Base-by-base conservation (phyloP, 2,329 filamentous ascomycete genomes). In the Xylaria sp. region DNA sequence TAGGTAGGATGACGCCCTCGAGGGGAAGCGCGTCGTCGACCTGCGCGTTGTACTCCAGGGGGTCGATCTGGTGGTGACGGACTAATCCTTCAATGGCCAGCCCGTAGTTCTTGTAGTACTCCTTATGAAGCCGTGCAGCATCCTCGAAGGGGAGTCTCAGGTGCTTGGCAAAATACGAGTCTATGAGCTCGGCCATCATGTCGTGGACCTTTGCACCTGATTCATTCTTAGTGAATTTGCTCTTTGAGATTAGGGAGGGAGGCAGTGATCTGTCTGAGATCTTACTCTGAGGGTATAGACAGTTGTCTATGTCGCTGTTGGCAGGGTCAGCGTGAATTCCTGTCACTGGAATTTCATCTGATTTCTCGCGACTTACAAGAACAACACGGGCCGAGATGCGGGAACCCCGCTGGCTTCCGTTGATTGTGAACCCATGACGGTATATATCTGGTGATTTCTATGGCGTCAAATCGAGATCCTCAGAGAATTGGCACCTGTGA, bases 291-390 rank as follows among this genome's bases (percentile, higher is more conserved):
- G 92, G 86, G 71, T 97, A 97, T 58, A 97, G 84, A 76, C 95
- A 99, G 72, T 99, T 99, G 80, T 99, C 94, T 71, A 99, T 97
- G 73, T 99, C 94, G 72, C 97, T 97, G 74, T 84, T 86, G 73
- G 86, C 83, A 18, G 4, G 44, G 57, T 74, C 56, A 74, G 67
- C 34, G 39, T 49, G 55, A 49, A 30, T 4, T 19, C 35, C 34
- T 35, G 35, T 5, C 23, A 3, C 23, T 30, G 23, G 23, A 30
- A 30, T 30, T 37, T 5, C 37, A 49, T 8, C 18, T 1, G 23
- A 2, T 39, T 44, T 0, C 34, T 5, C 23, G 39, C 10, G 8
- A 65, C 76, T 73, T 60, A 79, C 77, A 79, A 79, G 67, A 79
- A 79, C 42, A 79, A 72, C 52, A 79, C 76, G 44, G 73, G 69